Evolutionary conservation across 257 asterid genomes (phyloP).

Genomic region (Nicotiana knightiana): DNA sequence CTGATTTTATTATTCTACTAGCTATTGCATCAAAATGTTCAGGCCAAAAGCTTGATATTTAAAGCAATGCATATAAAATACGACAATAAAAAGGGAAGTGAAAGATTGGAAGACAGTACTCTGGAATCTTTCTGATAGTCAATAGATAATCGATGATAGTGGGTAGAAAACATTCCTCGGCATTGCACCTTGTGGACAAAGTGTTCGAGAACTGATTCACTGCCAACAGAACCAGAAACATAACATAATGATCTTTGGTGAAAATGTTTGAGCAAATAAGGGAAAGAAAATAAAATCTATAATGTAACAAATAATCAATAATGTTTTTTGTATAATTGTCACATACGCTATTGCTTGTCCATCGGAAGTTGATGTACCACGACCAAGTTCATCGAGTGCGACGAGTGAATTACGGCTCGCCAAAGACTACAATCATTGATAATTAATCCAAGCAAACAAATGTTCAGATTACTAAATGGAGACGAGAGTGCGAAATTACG

Average conservation of each 20-base stretch:
- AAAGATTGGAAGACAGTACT: conserved; percentile 29
- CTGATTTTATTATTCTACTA: neutral
- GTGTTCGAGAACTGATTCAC: conserved; percentile 94
- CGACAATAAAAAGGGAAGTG: neutral
- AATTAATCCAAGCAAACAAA: neutral
- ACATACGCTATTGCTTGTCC: conserved; percentile 99
- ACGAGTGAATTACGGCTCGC: conserved; percentile 83
- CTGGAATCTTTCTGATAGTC: conserved; percentile 73
- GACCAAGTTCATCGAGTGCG: conserved; percentile 94
- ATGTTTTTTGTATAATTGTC: conserved; percentile 12
- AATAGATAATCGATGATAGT: conserved; percentile 80
- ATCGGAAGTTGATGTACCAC: conserved; percentile 97
- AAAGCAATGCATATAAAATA: neutral
- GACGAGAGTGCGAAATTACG: neutral
- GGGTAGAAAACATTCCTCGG: conserved; percentile 97
- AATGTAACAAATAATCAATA: neutral
- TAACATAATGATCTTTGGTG: neutral
- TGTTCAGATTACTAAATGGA: conserved; percentile 13
- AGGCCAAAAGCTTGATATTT: neutral
- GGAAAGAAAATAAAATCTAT: neutral
- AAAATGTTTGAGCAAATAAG: neutral
- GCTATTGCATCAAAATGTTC: neutral
- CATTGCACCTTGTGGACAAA: conserved; percentile 73
- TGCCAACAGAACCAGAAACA: conserved; percentile 32
- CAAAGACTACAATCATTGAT: conserved; percentile 45